Evolutionary conservation across 306 rosid genomes (phyloP).

Genomic region (Gynostemma pentaphyllum): DNA sequence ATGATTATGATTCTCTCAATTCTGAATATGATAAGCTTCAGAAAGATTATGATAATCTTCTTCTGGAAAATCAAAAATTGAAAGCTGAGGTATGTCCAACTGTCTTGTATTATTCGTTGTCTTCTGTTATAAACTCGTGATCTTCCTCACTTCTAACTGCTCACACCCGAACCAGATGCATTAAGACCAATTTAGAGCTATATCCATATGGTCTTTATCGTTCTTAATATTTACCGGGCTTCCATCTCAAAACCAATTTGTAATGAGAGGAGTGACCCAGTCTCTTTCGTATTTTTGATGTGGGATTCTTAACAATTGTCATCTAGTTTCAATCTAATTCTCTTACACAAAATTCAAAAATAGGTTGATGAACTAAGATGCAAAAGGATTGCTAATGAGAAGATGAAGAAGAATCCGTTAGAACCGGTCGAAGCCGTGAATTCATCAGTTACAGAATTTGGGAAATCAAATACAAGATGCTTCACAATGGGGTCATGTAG

Average conservation of each 20-base stretch:
- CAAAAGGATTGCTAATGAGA: slow-evolving; percentile 28
- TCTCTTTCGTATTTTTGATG: no score
- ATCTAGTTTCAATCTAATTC: background rate
- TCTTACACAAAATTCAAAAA: background rate
- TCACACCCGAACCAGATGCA: no score
- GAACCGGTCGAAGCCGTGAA: slow-evolving; percentile 23
- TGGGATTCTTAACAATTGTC: no score
- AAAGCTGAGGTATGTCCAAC: slow-evolving; percentile 48
- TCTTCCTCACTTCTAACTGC: no score
- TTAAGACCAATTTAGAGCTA: background rate
- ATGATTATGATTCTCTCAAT: slow-evolving; percentile 54
- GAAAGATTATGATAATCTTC: slow-evolving; percentile 47
- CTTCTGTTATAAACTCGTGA: no score
- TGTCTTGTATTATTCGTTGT: no score
- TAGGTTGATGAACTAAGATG: slow-evolving; percentile 60
- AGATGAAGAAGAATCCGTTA: slow-evolving; percentile 26
- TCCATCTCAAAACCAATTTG: no score
- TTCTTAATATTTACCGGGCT: no score
- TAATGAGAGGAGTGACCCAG: no score
- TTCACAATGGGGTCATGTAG: slow-evolving; percentile 32
- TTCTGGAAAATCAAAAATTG: slow-evolving; percentile 39
- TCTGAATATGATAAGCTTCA: slow-evolving; percentile 48
- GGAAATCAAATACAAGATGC: slow-evolving; percentile 23
- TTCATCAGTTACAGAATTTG: slow-evolving; percentile 27
- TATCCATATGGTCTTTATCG: background rate